A percentile compares a stretch with the other conserved stretches of the same genome.
Conservation (phyloP, 768 basidiomycete genomes). For the Trametes maxima region DNA sequence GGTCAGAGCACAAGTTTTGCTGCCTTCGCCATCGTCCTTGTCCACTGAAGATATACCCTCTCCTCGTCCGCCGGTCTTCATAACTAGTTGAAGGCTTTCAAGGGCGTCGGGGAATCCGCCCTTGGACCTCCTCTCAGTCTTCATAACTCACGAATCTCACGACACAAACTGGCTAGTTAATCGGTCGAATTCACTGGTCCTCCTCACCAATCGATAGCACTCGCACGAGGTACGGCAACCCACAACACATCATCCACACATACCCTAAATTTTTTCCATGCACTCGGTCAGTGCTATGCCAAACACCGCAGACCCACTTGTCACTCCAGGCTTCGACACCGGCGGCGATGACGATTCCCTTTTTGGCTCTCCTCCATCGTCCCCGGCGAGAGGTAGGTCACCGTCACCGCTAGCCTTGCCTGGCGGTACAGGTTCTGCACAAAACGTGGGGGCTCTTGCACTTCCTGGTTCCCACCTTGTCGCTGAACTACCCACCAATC, state of each 20-base stretch:
- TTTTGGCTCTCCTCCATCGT: constrained; percentile 78
- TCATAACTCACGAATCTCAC: background rate
- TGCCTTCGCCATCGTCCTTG: constrained; percentile 1
- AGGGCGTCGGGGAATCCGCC: background rate
- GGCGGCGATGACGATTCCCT: constrained; percentile 67
- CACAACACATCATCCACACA: background rate
- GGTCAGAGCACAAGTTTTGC: constrained; percentile 11
- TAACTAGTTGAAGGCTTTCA: background rate
- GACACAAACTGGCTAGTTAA: constrained; percentile 17
- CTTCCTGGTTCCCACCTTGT: constrained; percentile 90
- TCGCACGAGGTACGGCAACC: constrained; percentile 17
- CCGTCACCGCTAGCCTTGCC: constrained; percentile 67
- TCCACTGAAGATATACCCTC: constrained; percentile 4
- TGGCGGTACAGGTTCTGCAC: constrained; percentile 50
- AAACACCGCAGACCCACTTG: constrained; percentile 15
- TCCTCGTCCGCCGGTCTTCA: background rate
- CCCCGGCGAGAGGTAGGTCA: constrained; percentile 74
- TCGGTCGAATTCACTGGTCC: background rate
- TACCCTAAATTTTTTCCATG: background rate
- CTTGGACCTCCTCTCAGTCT: background rate
- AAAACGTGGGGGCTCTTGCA: constrained; percentile 98
- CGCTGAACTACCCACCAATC: constrained; percentile 85
- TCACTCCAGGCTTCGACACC: constrained; percentile 14
- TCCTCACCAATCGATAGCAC: constrained; percentile 22
- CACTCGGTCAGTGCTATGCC: constrained; percentile 27